These are phyloP conservation scores for Kurtzmaniella quercitrusa DNA, from an alignment of 1,139 yeast species.

Conservation along the genomic window DNA sequence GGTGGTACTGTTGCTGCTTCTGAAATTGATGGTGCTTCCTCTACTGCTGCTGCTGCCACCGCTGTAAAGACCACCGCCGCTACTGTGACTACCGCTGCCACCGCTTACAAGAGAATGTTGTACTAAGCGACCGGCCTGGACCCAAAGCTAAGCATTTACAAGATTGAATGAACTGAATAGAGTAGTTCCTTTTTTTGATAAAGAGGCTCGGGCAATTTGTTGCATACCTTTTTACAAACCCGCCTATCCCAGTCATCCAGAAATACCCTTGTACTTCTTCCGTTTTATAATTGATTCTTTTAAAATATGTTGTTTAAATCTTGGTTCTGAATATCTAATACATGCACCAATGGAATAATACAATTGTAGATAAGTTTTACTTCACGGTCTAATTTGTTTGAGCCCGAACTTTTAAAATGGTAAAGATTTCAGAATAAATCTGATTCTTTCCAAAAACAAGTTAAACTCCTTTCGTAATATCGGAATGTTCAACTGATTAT, in stretches of 20 bases:
- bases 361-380: too few species aligned
- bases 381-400: too few species aligned
- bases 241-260: background rate
- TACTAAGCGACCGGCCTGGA: constrained; percentile 3
- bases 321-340: background rate
- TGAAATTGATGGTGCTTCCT: constrained; percentile 15
- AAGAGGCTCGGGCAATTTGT: background rate
- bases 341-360: background rate
- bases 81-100: background rate
- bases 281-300: constrained; percentile 2
- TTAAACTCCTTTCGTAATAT: too few species aligned
- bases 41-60: constrained; percentile 5
- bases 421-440: too few species aligned
- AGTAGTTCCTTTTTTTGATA: background rate
- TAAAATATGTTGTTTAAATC: background rate
- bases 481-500: too few species aligned
- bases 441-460: too few species aligned
- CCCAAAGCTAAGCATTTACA: background rate
- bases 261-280: constrained; percentile 2
- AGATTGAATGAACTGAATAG: background rate
- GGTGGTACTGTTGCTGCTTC: constrained; percentile 21
- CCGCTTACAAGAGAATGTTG: constrained; percentile 7
- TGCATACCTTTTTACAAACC: background rate
- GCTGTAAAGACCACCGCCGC: background rate
- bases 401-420: too few species aligned